Evolutionary conservation across 2,329 filamentous ascomycete genomes (phyloP).

Genomic region (Neonectria magnoliae): DNA sequence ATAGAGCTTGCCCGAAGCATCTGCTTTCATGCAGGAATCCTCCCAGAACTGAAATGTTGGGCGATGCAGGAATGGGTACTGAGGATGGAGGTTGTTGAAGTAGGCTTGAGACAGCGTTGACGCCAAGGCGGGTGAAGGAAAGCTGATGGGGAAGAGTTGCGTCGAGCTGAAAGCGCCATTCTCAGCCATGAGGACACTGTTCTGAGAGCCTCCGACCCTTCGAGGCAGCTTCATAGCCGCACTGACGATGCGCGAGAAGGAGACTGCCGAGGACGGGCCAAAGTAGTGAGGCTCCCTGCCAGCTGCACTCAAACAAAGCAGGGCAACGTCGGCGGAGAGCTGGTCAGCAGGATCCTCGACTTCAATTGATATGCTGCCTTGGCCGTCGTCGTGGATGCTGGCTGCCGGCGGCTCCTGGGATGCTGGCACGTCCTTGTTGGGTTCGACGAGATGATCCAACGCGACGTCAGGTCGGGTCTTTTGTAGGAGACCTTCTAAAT

Average conservation of each 20-base stretch:
- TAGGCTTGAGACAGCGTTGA: constrained; percentile 27
- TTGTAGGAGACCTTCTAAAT: constrained; percentile 28
- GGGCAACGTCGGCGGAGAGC: constrained; percentile 27
- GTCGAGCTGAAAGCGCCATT: constrained; percentile 8
- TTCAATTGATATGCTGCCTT: constrained; percentile 2
- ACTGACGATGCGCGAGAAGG: constrained; percentile 30
- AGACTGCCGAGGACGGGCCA: constrained; percentile 29
- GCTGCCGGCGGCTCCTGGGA: neutral
- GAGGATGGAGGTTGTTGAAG: constrained; percentile 30
- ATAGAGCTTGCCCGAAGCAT: constrained; percentile 24
- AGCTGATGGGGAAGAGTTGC: constrained; percentile 21
- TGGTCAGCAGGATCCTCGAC: constrained; percentile 27
- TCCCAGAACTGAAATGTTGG: constrained; percentile 33
- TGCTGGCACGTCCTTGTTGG: neutral
- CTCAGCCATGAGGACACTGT: constrained; percentile 18
- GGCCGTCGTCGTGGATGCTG: neutral
- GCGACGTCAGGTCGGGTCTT: constrained; percentile 28
- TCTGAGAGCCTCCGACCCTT: constrained; percentile 25
- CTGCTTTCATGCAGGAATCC: constrained; percentile 28
- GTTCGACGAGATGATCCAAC: constrained; percentile 24
- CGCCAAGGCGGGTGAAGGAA: constrained; percentile 20
- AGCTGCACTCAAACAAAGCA: constrained; percentile 27
- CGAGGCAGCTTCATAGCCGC: constrained; percentile 30
- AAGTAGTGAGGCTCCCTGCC: constrained; percentile 34
- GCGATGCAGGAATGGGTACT: constrained; percentile 28